Conservation (phyloP, 1,284 basidiomycete genomes). For the Stygiomarasmius scandens region DNA sequence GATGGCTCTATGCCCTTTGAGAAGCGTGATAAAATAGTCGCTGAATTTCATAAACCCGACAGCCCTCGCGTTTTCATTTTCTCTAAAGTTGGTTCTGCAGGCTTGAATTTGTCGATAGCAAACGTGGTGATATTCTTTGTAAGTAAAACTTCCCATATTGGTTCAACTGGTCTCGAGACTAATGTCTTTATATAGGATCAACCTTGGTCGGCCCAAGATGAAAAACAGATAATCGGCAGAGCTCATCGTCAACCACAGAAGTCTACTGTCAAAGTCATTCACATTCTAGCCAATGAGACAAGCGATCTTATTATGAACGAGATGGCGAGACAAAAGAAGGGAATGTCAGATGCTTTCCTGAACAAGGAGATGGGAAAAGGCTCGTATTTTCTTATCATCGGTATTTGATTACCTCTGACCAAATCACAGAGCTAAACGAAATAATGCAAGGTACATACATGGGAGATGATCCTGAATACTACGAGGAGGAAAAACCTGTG, state of each 20-base stretch:
- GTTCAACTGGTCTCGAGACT: background rate
- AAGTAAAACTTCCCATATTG: conserved; percentile 4
- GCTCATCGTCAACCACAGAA: conserved; percentile 32
- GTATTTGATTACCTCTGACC: no score
- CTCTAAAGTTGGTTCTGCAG: conserved; percentile 23
- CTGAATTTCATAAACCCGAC: background rate
- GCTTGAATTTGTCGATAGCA: conserved; percentile 27
- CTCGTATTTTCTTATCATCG: no score
- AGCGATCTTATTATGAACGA: conserved; percentile 20
- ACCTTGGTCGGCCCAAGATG: conserved; percentile 28
- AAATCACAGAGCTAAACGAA: no score
- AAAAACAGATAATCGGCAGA: conserved; percentile 29
- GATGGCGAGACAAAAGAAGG: no score
- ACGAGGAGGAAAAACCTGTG: no score
- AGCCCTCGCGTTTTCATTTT: conserved; percentile 1
- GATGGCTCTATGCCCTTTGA: no score
- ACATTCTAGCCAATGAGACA: conserved; percentile 29
- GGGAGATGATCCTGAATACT: no score
- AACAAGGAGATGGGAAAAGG: no score
- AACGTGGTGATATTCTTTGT: conserved; percentile 28
- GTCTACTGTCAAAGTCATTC: conserved; percentile 22
- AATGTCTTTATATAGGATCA: conserved; percentile 1
- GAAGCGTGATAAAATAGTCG: no score
- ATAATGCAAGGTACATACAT: no score
- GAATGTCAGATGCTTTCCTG: no score